Evolutionary conservation across 441 rosid species (phyloP).

Genomic region (Rhodomyrtus psidioides): DNA sequence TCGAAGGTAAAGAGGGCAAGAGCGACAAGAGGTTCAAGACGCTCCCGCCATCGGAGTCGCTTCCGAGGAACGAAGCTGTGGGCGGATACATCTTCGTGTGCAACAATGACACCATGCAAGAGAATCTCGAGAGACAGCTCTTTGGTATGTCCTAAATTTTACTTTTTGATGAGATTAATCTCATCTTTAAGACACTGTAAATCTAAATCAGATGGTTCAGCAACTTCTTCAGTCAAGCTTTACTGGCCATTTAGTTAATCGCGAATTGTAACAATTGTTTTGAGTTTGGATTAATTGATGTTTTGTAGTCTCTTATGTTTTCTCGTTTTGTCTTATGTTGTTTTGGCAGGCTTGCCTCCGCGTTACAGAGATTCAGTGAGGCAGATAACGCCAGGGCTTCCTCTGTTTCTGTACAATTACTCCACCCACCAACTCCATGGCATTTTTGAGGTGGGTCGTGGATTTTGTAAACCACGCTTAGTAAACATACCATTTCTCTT

Average conservation of each 20-base stretch:
- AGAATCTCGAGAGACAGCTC: conserved; percentile 88
- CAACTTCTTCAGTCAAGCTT: not conserved
- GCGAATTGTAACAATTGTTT: not conserved
- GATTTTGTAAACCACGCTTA: not conserved
- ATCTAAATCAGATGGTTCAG: not conserved
- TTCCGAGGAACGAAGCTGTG: conserved; percentile 82
- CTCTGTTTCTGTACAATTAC: conserved; percentile 95
- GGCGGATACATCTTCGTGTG: conserved; percentile 98
- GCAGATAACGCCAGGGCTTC: conserved; percentile 94
- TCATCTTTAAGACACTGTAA: not conserved
- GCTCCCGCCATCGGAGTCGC: conserved; percentile 84
- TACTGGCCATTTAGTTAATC: not conserved
- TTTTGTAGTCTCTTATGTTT: not conserved
- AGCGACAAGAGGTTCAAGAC: conserved; percentile 92
- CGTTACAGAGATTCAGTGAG: conserved; percentile 94
- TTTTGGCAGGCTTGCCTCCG: conserved; percentile 72
- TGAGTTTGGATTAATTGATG: accelerated
- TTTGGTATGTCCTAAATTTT: conserved; percentile 37
- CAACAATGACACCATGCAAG: conserved; percentile 97
- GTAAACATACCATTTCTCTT: not conserved
- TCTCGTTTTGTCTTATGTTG: not conserved
- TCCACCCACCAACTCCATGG: conserved; percentile 99
- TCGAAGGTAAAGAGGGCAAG: conserved; percentile 24
- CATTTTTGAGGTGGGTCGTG: conserved; percentile 50
- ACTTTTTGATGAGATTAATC: not conserved